A percentile compares a stretch with the other conserved stretches of the same genome.
Evolutionary conservation across 139 green algal genomes (phyloP).

Genomic region (Pseudopediastrum boryanum): DNA sequence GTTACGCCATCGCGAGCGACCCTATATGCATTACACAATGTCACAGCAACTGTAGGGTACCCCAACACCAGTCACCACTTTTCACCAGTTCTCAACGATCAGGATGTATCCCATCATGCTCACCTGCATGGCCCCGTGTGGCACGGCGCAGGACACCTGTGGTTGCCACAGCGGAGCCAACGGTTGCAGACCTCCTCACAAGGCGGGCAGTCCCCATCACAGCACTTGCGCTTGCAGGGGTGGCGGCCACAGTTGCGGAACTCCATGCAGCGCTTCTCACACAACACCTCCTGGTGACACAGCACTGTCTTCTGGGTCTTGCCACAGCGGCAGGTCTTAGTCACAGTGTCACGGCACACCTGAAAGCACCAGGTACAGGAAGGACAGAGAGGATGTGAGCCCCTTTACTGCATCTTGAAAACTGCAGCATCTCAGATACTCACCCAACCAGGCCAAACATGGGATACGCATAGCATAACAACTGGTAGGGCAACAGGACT

Average conservation of each 20-base stretch:
- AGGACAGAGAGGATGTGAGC: background rate
- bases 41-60: background rate
- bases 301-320: slow-evolving; percentile 34
- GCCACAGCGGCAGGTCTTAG: slow-evolving; percentile 62
- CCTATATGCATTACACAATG: background rate
- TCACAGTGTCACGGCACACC: slow-evolving; percentile 46
- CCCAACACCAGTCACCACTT: background rate
- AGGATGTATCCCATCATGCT: too few relatives aligned
- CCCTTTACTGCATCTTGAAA: background rate
- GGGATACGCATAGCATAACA: background rate
- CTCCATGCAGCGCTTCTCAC: slow-evolving; percentile 71
- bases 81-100: too few relatives aligned
- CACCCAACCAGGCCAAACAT: background rate
- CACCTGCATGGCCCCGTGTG: slow-evolving; percentile 75
- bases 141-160: slow-evolving; percentile 79
- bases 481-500: background rate
- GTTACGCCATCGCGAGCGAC: background rate
- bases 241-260: slow-evolving; percentile 74
- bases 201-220: slow-evolving; percentile 79
- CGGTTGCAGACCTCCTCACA: slow-evolving; percentile 83
- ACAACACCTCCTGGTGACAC: slow-evolving; percentile 66
- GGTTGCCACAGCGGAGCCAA: slow-evolving; percentile 81
- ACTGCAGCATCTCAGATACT: background rate
- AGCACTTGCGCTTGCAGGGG: slow-evolving; percentile 79
- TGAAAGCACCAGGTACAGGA: slow-evolving; percentile 59